Evolutionary conservation across 2,329 filamentous ascomycete species (phyloP), one percentile per base, ranked within the genome.

Genomic region (Aspergillus sp.): DNA sequence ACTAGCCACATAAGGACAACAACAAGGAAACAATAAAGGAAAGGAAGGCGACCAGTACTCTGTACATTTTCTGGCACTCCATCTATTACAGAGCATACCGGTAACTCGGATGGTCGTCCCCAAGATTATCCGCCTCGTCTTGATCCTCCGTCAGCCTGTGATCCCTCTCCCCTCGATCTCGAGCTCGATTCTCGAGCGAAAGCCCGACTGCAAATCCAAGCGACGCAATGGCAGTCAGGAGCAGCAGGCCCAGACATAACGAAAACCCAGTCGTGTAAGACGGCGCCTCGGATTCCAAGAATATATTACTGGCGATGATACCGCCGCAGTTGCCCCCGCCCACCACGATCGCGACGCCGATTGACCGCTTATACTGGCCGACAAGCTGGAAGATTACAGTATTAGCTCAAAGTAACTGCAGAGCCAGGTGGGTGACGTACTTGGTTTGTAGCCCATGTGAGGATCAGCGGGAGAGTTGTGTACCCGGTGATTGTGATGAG

Each of bases 331-430:
- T 73, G 1, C 72, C 73, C 24, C 73, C 63, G 4, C 71, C 70
- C 31, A 82, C 77, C 73, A 80, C 80, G 60, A 84, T 75, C 15
- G 82, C 83, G 19, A 81, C 76, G 6, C 78, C 77, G 27, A 86
- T 76, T 0, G 78, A 75, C 17, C 82, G 77, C 72, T 86, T 86
- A 68, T 84, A 85, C 66, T 84, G 82, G 1, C 83, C 43, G 14
- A 45, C 43, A 21, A 45, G 43, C 43, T 45, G 43, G 43, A 17
- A 44, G 40, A 17, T 44, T 21, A 17, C 35, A 9, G 35, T 15
- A 37, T 17, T 17, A 44, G 43, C 15, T 21, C 3, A 21, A 21
- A 1, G 19, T 21, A 21, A 21, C 19, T 21, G 19, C 19, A 21
- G 19, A 21, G 19, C 19, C 19, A 21, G 19, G 19, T 21, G 37